Evolutionary conservation across 176 grass and related monocot genomes (phyloP).

Genomic region (Lolium rigidum): DNA sequence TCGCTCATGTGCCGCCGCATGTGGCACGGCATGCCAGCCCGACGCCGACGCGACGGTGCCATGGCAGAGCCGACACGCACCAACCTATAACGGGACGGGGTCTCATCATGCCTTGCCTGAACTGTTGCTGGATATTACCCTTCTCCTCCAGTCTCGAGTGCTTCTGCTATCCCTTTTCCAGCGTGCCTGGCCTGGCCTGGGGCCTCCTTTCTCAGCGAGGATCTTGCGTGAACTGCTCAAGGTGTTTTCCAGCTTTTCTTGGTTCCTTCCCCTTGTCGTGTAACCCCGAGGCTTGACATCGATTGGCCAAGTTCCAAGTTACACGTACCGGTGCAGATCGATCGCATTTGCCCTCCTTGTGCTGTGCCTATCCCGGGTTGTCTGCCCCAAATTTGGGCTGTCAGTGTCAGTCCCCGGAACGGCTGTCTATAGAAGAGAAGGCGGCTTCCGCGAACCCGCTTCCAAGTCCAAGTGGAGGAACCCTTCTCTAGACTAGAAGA

Average conservation of each 20-base stretch:
- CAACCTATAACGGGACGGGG: neutral
- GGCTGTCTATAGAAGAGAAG: too few species aligned
- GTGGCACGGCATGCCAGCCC: neutral
- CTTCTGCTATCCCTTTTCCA: neutral
- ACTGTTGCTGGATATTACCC: conserved; percentile 10
- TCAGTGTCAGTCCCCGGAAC: neutral
- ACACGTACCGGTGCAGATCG: too few species aligned
- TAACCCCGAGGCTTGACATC: neutral
- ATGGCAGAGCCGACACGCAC: conserved; percentile 23
- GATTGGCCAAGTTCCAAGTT: neutral
- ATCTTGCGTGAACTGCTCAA: neutral
- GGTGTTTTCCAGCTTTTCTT: neutral
- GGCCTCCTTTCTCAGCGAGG: neutral
- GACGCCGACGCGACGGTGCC: neutral
- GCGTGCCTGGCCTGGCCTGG: neutral
- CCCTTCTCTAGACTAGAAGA: too few species aligned
- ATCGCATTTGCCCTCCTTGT: too few species aligned
- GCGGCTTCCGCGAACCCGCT: too few species aligned
- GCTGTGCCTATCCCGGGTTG: too few species aligned
- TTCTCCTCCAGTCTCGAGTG: neutral
- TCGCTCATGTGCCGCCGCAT: conserved; percentile 22
- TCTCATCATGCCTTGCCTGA: neutral
- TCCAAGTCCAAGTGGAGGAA: too few species aligned
- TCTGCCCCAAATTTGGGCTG: too few species aligned
- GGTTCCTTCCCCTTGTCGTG: neutral